Conservation (phyloP, 768 basidiomycete genomes). For the Mycena kentingensis region DNA sequence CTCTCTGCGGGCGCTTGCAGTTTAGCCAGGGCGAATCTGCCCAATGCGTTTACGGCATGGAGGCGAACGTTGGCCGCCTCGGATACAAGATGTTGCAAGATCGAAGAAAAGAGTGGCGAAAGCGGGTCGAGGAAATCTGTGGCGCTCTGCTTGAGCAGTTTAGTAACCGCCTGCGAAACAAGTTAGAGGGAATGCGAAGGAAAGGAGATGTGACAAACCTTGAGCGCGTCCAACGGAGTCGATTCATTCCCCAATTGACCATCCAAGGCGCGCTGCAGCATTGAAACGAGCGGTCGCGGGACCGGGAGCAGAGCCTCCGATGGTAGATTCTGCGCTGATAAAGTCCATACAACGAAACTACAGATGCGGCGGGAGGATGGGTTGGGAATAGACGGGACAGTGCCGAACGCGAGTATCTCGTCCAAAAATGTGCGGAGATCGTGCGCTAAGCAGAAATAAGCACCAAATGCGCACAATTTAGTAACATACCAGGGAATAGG, state of each 20-base stretch:
- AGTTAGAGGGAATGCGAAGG: not conserved
- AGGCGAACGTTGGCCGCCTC: slow-evolving; percentile 39
- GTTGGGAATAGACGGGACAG: slow-evolving; percentile 34
- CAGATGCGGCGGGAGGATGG: slow-evolving; percentile 46
- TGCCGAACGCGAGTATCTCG: slow-evolving; percentile 47
- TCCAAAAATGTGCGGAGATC: slow-evolving; percentile 48
- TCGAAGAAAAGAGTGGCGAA: slow-evolving; percentile 46
- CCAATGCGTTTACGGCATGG: slow-evolving; percentile 59
- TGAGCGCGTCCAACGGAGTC: slow-evolving; percentile 29
- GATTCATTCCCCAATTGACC: slow-evolving; percentile 23
- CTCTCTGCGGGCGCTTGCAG: slow-evolving; percentile 20
- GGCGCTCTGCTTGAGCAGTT: slow-evolving; percentile 43
- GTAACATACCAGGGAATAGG: slow-evolving; percentile 51
- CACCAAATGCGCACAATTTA: slow-evolving; percentile 7
- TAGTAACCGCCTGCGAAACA: slow-evolving; percentile 34
- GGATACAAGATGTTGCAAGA: slow-evolving; percentile 34
- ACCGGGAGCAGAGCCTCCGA: slow-evolving; percentile 36
- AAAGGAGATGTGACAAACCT: slow-evolving; percentile 24
- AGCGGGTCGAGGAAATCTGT: slow-evolving; percentile 51
- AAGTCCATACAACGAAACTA: slow-evolving; percentile 50
- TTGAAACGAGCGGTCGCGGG: slow-evolving; percentile 33
- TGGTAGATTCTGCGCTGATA: slow-evolving; percentile 54
- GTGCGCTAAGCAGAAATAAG: slow-evolving; percentile 32
- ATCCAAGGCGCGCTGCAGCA: slow-evolving; percentile 40
- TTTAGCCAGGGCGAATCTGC: slow-evolving; percentile 53